Conservation (phyloP, 2,329 filamentous ascomycete species). For the Ceratocystis alfenasii region DNA sequence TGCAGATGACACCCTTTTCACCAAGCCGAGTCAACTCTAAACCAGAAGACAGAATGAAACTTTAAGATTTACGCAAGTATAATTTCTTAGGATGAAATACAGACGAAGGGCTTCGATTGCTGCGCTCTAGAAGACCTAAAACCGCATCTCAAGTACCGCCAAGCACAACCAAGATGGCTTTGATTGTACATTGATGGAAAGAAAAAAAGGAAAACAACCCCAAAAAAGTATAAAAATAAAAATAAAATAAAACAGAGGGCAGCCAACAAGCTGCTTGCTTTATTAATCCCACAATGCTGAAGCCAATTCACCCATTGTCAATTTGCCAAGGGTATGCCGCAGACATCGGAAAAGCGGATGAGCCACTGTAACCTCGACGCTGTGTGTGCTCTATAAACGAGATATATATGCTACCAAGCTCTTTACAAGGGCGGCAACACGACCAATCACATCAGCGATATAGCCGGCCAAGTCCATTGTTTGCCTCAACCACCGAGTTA, state of each 20-base stretch:
- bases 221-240: too few species aligned
- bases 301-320: background rate
- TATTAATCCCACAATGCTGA: background rate
- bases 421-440: background rate
- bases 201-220: too few species aligned
- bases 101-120: background rate
- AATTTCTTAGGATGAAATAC: background rate
- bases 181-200: background rate
- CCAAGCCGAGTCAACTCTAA: background rate
- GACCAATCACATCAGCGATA: background rate
- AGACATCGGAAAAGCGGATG: background rate
- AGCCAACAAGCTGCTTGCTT: background rate
- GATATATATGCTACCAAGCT: background rate
- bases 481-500: background rate
- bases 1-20: background rate
- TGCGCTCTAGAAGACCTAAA: background rate
- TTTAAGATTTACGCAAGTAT: background rate
- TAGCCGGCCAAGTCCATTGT: background rate
- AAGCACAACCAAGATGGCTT: background rate
- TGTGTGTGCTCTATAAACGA: background rate
- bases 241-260: too few species aligned
- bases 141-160: background rate
- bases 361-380: slow-evolving; percentile 1
- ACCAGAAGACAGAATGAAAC: background rate
- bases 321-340: background rate